Evolutionary conservation across 805 yeast genomes (phyloP), one percentile per base, ranked within the genome.

Genomic region (Cyberlindnera euphorbiae): DNA sequence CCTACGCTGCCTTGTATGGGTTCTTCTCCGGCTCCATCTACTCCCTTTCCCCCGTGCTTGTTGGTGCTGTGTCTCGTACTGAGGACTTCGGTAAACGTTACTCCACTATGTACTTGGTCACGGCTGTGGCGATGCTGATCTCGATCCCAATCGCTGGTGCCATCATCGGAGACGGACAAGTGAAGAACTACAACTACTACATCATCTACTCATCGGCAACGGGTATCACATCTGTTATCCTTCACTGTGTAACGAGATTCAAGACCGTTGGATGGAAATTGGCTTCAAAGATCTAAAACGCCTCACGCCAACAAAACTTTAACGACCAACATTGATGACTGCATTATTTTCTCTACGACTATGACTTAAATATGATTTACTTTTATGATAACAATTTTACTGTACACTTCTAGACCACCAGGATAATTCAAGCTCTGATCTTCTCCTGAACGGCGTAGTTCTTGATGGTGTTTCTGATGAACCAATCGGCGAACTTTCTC

Each of bases 31-130:
- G 81, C 4, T 68, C 82, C 1, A 71, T 76, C 4, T 59, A 77
- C 32, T 68, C 82, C 4, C 50, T 77, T 30, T 69, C 77, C 12
- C 82, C 83, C 2, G 77, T 73, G 3, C 73, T 82, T 46, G 62
- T 74, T 25, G 80, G 79, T 1, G 77, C 73, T 34, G 73, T 79
- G 24, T 73, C 81, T 13, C 67, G 71, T 35, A 67, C 73, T 2
- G 69, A 69, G 30, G 70, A 66, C 43, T 75, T 74, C 50, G 81
- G 80, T 7, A 68, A 69, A 46, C 63, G 77, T 14, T 75, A 73
- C 50, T 70, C 79, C 2, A 68, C 79, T 1, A 68, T 76, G 47
- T 80, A 77, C 54, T 69, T 77, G 30, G 56, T 77, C 47, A 77
- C 75, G 10, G 71, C 85, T 2, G 60, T 76, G 37, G 62, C 70